Percentiles rank a stretch among this genome's conserved stretches.
These are phyloP conservation scores for Rhizophlyctis rosea DNA, from an alignment of 192 early-diverging fungal species.

Conservation along the genomic window DNA sequence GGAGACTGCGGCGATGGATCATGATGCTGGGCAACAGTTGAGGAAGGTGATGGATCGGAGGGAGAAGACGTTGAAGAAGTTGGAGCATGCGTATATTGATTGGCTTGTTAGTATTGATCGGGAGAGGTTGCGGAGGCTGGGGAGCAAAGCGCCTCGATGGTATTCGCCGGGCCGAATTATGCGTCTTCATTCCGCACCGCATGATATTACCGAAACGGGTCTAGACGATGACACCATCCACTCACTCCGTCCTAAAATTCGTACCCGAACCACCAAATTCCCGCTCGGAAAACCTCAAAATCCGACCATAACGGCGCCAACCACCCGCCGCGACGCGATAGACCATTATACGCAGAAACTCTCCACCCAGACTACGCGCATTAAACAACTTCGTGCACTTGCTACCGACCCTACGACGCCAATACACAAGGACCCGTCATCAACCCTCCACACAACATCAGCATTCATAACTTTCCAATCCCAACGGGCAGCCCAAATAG, in stretches of 20 bases:
- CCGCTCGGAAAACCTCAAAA: not conserved
- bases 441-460: constrained; percentile 16
- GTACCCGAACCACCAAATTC: not conserved
- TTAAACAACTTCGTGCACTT: constrained; percentile 29
- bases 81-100: constrained; percentile 40
- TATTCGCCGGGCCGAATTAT: constrained; percentile 19
- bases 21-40: constrained; percentile 18
- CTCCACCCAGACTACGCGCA: constrained; percentile 25
- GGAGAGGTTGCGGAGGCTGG: constrained; percentile 12
- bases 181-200: constrained; percentile 17
- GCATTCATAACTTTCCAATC: constrained; percentile 53
- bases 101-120: constrained; percentile 38
- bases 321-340: constrained; percentile 29
- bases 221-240: constrained; percentile 22
- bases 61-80: constrained; percentile 21
- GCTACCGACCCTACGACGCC: constrained; percentile 2
- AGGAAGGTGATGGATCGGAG: constrained; percentile 20
- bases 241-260: constrained; percentile 22
- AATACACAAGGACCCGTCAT: constrained; percentile 15
- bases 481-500: constrained; percentile 40
- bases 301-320: not conserved
- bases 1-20: constrained; percentile 39
- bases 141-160: not conserved
- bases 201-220: constrained; percentile 17
- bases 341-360: constrained; percentile 35